Percentiles rank a stretch among this genome's conserved stretches.
phyloP scores from a whole-genome alignment of 2,329 filamentous ascomycete genomes.

The Exophiala alcalophila region DNA sequence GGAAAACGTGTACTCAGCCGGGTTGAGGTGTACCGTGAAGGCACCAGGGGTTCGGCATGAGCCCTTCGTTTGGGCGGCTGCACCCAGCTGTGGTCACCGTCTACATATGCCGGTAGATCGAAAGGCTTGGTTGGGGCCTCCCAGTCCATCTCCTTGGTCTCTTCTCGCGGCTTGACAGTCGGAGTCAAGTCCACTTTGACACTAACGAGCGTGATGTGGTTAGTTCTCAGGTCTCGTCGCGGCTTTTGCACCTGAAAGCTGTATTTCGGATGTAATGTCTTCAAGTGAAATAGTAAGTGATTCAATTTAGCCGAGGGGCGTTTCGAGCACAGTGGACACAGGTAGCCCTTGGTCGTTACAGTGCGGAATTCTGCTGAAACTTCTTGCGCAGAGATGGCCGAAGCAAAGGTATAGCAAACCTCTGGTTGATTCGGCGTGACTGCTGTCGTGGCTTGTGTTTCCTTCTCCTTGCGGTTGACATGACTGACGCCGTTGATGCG shows the following conservation, averaged over 20 bases:
- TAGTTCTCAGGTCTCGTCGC: constrained; percentile 4
- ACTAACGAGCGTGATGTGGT: constrained; percentile 11
- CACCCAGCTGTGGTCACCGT: constrained; percentile 24
- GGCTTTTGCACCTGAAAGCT: constrained; percentile 21
- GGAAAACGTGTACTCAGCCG: constrained; percentile 13
- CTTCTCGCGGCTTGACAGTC: constrained; percentile 9
- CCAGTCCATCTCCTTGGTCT: constrained; percentile 17
- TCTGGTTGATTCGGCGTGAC: constrained; percentile 6
- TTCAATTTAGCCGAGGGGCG: constrained; percentile 17
- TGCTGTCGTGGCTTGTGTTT: background rate
- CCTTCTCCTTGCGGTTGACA: too few species aligned
- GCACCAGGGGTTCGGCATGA: constrained; percentile 1
- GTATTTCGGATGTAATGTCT: constrained; percentile 26
- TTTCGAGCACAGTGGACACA: constrained; percentile 24
- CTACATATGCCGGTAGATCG: constrained; percentile 24
- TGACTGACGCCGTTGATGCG: background rate
- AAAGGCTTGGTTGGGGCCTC: constrained; percentile 24
- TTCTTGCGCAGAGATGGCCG: background rate
- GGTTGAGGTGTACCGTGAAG: background rate
- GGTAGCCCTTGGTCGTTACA: constrained; percentile 21
- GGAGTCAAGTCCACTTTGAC: constrained; percentile 19
- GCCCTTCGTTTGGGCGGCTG: background rate
- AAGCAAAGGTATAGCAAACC: constrained; percentile 18
- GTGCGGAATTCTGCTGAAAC: constrained; percentile 11
- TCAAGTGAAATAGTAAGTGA: constrained; percentile 28